These are phyloP conservation scores for Pisolithus marmoratus DNA, from an alignment of 768 basidiomycete genomes.

Conservation along the genomic window DNA sequence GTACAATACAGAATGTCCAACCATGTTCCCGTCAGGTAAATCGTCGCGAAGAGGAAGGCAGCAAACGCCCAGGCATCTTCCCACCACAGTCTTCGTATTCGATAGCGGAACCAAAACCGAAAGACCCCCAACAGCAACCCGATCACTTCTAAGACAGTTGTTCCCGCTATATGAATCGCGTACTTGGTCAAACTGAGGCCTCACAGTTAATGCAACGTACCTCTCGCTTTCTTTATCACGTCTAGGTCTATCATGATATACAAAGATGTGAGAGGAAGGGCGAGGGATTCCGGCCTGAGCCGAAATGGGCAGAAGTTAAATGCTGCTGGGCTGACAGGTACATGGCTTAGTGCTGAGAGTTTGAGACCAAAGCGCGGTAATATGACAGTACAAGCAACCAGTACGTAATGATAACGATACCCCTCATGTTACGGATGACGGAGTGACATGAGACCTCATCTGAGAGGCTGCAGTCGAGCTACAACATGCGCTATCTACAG, in stretches of 20 bases:
- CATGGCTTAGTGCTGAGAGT: too few species aligned
- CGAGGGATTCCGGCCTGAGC: too few species aligned
- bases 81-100: slow-evolving; percentile 9
- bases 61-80: slow-evolving; percentile 14
- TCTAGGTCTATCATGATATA: not conserved
- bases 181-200: not conserved
- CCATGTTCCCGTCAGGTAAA: slow-evolving; percentile 12
- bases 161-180: slow-evolving; percentile 1
- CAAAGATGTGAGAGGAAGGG: not conserved
- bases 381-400: too few species aligned
- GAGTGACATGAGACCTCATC: too few species aligned
- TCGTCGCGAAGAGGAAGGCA: slow-evolving; percentile 6
- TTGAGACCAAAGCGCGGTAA: too few species aligned
- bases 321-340: too few species aligned
- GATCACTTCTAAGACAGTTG: slow-evolving; percentile 7
- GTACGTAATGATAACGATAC: too few species aligned
- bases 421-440: too few species aligned
- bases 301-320: too few species aligned
- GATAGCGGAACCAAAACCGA: slow-evolving; percentile 14
- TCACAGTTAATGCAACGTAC: not conserved
- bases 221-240: not conserved
- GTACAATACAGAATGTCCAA: slow-evolving; percentile 3
- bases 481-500: too few species aligned
- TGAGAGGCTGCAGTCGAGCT: too few species aligned
- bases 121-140: slow-evolving; percentile 12